phyloP scores from a whole-genome alignment of 2,329 filamentous ascomycete genomes.

The Arthrobotrys sinensis region DNA sequence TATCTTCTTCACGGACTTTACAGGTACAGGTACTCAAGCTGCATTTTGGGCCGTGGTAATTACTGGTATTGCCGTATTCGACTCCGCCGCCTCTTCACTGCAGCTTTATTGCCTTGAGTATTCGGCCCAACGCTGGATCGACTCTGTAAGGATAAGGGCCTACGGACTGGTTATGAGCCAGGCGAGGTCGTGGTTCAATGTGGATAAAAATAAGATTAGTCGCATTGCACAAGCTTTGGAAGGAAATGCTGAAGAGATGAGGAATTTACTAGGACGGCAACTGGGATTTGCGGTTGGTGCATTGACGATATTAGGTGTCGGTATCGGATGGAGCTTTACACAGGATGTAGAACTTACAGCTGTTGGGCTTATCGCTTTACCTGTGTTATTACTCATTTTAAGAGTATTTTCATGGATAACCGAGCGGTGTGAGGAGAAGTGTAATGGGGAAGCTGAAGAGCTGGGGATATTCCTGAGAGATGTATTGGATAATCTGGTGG shows the following conservation, averaged over 20 bases:
- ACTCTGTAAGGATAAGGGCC: constrained; percentile 78
- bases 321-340: constrained; percentile 80
- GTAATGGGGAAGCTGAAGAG: constrained; percentile 75
- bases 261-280: constrained; percentile 84
- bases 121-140: constrained; percentile 82
- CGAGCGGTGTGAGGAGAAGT: constrained; percentile 79
- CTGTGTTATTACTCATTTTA: constrained; percentile 78
- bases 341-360: constrained; percentile 86
- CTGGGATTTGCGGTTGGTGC: constrained; percentile 79
- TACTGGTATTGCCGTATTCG: constrained; percentile 77
- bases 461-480: constrained; percentile 79
- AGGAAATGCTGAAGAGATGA: constrained; percentile 87
- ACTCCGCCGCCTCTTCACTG: constrained; percentile 77
- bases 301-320: constrained; percentile 77
- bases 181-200: constrained; percentile 83
- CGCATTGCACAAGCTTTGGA: constrained; percentile 81
- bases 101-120: constrained; percentile 81
- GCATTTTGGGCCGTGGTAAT: constrained; percentile 80
- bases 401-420: constrained; percentile 77
- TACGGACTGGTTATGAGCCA: constrained; percentile 81
- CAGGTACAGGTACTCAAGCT: constrained; percentile 70
- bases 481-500: constrained; percentile 82
- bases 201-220: constrained; percentile 75
- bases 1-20: constrained; percentile 48
- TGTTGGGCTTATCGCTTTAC: constrained; percentile 79